Base-by-base conservation (phyloP, 495 filamentous ascomycete genomes). In the Apodospora peruviana region DNA sequence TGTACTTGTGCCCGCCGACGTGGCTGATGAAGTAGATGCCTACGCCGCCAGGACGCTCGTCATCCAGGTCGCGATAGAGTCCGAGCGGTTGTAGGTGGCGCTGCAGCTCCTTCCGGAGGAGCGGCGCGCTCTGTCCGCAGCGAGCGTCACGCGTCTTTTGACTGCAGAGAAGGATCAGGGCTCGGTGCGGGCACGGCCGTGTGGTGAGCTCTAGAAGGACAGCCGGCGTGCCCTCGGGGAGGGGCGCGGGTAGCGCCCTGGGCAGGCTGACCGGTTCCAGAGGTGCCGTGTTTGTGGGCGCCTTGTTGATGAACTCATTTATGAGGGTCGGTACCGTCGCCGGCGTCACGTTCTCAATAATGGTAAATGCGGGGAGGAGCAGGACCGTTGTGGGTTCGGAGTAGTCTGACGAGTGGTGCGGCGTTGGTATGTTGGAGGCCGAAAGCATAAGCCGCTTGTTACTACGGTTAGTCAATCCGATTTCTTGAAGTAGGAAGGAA, bases 21-120 rank as follows among this genome's bases (percentile, higher is more conserved):
- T 98, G 93, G 54, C 82, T 90, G 56, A 97, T 90, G 61, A 97
- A 98, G 58, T 96, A 91, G 43, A 98, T 86, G 1, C 88, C 91
- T 3, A 94, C 91, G 2, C 94, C 93, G 14, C 91, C 91, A 0
- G 89, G 85, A 35, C 93, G 65, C 64, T 86, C 82, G 60, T 98
- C 93, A 43, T 90, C 80, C 29, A 91, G 68, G 60, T 97, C 93
- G 19, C 94, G 84, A 64, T 87, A 90, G 4, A 98, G 68, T 0
- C 90, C 89, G 2, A 91, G 71, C 0, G 86, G 83, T 2, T 90
- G 85, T 39, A 98, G 74, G 59, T 97, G 91, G 0, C 91, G 79
- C 70, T 94, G 90, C 25, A 98, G 82, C 65, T 98, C 94, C 50
- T 83, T 82, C 27, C 80, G 73, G 2, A 98, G 78, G 9, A 98